phyloP scores from a whole-genome alignment of 345 rosid genomes.

The Cochlearia excelsa region DNA sequence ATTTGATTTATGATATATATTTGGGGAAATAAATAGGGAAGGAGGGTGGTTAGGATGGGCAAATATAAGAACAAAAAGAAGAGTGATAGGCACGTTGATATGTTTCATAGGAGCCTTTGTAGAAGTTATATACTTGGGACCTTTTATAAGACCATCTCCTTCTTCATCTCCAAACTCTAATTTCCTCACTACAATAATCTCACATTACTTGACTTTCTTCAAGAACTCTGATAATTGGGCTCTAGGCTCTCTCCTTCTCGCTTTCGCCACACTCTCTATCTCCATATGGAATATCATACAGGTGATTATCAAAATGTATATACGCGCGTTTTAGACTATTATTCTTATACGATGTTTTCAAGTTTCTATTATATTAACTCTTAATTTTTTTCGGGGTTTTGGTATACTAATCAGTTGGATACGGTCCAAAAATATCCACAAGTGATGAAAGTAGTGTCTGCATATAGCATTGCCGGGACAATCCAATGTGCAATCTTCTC shows the following conservation, averaged over 20 bases:
- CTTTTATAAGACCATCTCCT: slow-evolving; percentile 43
- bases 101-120: slow-evolving; percentile 55
- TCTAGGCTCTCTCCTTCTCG: slow-evolving; percentile 65
- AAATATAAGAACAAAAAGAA: slow-evolving; percentile 41
- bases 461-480: slow-evolving; percentile 69
- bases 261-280: slow-evolving; percentile 58
- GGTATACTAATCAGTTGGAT: slow-evolving; percentile 41
- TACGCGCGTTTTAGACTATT: background rate
- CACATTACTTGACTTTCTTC: slow-evolving; percentile 50
- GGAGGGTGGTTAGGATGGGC: slow-evolving; percentile 45
- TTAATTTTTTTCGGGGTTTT: background rate
- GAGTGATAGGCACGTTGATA: slow-evolving; percentile 54
- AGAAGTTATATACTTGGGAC: slow-evolving; percentile 55
- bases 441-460: slow-evolving; percentile 68
- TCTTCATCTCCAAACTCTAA: slow-evolving; percentile 36
- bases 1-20: background rate
- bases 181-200: slow-evolving; percentile 29
- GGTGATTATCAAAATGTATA: slow-evolving; percentile 32
- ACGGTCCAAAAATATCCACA: slow-evolving; percentile 61
- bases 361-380: background rate
- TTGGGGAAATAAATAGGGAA: slow-evolving; percentile 30
- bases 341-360: slow-evolving; percentile 2
- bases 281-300: slow-evolving; percentile 67
- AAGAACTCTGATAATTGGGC: slow-evolving; percentile 56
- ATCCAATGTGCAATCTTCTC: slow-evolving; percentile 60